These are phyloP conservation scores for Beta macrorhiza DNA, from an alignment of 179 eudicot species.

Conservation along the genomic window DNA sequence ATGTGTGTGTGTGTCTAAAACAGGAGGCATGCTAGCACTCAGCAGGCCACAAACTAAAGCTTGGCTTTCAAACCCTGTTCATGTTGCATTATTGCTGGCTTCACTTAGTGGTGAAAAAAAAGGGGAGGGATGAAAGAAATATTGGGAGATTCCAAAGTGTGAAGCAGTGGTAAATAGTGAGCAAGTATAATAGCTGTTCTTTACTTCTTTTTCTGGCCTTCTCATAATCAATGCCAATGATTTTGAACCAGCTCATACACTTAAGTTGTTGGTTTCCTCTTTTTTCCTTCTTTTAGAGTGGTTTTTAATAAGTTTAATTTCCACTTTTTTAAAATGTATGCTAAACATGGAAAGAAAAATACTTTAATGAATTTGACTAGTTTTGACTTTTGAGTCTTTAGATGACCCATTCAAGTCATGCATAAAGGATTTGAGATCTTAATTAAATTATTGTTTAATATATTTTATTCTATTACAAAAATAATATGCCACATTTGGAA, in stretches of 20 bases:
- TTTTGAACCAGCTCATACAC: slow-evolving; percentile 26
- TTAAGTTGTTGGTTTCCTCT: not conserved
- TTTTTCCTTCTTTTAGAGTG: slow-evolving; percentile 2
- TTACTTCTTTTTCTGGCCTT: slow-evolving; percentile 10
- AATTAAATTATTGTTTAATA: too few species aligned
- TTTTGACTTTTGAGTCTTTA: not conserved
- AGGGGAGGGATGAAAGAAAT: not conserved
- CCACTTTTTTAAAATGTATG: not conserved
- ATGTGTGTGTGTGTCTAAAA: not conserved
- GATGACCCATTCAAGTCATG: not conserved
- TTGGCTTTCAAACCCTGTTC: not conserved
- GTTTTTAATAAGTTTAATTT: not conserved
- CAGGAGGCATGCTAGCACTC: not conserved
- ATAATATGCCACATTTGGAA: too few species aligned
- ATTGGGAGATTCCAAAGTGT: slow-evolving; percentile 18
- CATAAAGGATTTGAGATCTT: not conserved
- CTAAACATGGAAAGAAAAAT: not conserved
- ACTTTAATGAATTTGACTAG: not conserved
- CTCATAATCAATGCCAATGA: slow-evolving; percentile 36
- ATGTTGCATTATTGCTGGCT: not conserved
- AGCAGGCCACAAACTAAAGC: not conserved
- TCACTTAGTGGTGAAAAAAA: slow-evolving; percentile 20
- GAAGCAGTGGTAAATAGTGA: not conserved
- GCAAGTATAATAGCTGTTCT: not conserved
- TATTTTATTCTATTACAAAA: too few species aligned